Evolutionary conservation across 2,329 filamentous ascomycete species (phyloP), one percentile per base, ranked within the genome.

Genomic region (Penicillium sp.): DNA sequence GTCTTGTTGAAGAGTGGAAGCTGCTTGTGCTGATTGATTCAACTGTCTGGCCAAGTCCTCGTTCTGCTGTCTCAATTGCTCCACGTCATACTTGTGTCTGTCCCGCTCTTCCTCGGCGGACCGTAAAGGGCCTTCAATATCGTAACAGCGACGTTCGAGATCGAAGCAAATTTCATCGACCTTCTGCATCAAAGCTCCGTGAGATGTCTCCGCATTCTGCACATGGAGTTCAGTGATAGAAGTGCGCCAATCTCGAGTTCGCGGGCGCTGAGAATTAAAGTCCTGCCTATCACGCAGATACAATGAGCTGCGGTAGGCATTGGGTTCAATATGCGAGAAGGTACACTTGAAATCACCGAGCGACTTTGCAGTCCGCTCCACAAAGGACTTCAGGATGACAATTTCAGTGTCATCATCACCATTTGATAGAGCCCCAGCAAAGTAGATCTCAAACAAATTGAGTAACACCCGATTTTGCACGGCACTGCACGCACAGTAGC

Each of bases 81-180:
- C 69, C 10, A 78, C 71, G 43, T 81, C 72, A 0, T 72, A 60
- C 22, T 72, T 72, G 2, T 81, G 59, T 10, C 67, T 64, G 8
- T 72, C 61, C 3, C 79, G 70, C 58, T 78, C 69, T 57, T 71
- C 66, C 49, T 71, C 70, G 6, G 67, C 82, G 16, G 74, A 72
- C 4, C 78, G 78, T 13, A 87, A 74, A 6, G 85, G 85, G 52
- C 78, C 78, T 71, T 88, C 85, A 2, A 83, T 77, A 35, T 79
- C 79, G 37, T 82, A 78, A 67, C 85, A 88, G 7, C 85, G 80
- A 10, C 73, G 74, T 65, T 88, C 85, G 1, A 88, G 75, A 58
- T 86, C 84, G 26, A 80, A 78, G 66, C 85, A 87, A 13, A 84
- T 80, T 37, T 83, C 78, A 16, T 80, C 77, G 16, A 87, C 80